Conservation (phyloP, 441 rosid species). For the Adansonia grandidieri region DNA sequence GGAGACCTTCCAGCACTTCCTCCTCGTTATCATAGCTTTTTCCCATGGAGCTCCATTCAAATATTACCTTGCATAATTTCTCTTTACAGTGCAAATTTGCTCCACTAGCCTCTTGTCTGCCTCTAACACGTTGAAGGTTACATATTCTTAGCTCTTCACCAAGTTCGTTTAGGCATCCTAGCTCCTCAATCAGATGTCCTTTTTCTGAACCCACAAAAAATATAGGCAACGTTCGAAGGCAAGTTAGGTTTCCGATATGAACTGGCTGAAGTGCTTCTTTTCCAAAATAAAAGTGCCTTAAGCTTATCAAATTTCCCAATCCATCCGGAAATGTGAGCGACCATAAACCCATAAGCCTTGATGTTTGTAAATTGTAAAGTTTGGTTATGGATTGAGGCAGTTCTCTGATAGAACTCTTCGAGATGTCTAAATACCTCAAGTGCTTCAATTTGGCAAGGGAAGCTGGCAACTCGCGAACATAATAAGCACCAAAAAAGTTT, state of each 20-base stretch:
- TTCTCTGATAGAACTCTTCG: background rate
- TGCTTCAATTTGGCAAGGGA: conserved; percentile 19
- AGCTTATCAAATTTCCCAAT: conserved; percentile 27
- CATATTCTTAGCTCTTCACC: conserved; percentile 18
- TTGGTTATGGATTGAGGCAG: conserved; percentile 29
- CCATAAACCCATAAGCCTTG: background rate
- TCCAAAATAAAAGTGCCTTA: conserved; percentile 32
- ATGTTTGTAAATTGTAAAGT: conserved; percentile 34
- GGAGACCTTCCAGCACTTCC: conserved; percentile 34
- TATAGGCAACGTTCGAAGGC: conserved; percentile 27
- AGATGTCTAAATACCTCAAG: conserved; percentile 30
- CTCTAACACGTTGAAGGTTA: conserved; percentile 2
- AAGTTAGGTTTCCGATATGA: background rate
- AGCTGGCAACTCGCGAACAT: conserved; percentile 6
- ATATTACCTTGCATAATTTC: background rate
- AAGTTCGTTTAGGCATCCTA: conserved; percentile 18
- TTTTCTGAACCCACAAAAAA: conserved; percentile 19
- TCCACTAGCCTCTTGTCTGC: background rate
- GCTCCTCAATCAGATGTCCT: conserved; percentile 20
- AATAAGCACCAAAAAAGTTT: background rate
- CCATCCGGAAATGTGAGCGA: conserved; percentile 18
- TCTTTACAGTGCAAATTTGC: background rate
- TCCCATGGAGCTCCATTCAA: background rate
- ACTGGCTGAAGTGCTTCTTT: background rate
- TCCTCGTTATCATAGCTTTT: conserved; percentile 14